Evolutionary conservation across 2,329 filamentous ascomycete species (phyloP).

Genomic region (Nemania abortiva): DNA sequence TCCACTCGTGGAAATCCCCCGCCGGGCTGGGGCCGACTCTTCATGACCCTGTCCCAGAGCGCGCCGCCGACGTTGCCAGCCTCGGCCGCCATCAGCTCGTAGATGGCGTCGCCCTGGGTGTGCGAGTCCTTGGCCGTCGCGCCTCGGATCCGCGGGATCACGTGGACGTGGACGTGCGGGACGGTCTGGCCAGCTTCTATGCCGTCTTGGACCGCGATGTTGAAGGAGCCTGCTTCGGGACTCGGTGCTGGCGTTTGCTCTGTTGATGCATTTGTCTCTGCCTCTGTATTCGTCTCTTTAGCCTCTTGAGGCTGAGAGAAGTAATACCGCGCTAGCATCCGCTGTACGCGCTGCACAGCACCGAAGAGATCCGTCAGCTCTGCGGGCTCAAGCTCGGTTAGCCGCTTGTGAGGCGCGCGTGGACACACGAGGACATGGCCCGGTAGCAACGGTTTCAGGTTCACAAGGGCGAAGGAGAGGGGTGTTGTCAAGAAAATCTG

Average conservation of each 20-base stretch:
- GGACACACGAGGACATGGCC: slow-evolving; percentile 95
- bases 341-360: slow-evolving; percentile 85
- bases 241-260: slow-evolving; percentile 58
- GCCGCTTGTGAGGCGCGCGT: slow-evolving; percentile 73
- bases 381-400: slow-evolving; percentile 76
- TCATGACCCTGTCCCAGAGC: slow-evolving; percentile 55
- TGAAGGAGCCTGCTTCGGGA: slow-evolving; percentile 78
- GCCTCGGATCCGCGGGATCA: slow-evolving; percentile 52
- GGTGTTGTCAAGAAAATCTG: slow-evolving; percentile 89
- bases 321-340: slow-evolving; percentile 74
- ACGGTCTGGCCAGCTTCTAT: slow-evolving; percentile 92
- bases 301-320: slow-evolving; percentile 52
- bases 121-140: slow-evolving; percentile 46
- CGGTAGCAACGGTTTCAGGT: slow-evolving; percentile 92
- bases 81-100: slow-evolving; percentile 84
- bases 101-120: slow-evolving; percentile 64
- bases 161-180: slow-evolving; percentile 89
- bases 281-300: not conserved
- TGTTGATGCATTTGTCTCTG: slow-evolving; percentile 12
- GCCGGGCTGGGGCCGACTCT: slow-evolving; percentile 60
- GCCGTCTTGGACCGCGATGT: slow-evolving; percentile 96
- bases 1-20: slow-evolving; percentile 77
- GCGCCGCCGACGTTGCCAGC: slow-evolving; percentile 84
- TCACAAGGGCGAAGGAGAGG: slow-evolving; percentile 88
- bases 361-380: slow-evolving; percentile 87